These are phyloP conservation scores for Pseudogymnoascus sp. DNA, from an alignment of 2,329 filamentous ascomycete genomes.

Conservation along the genomic window DNA sequence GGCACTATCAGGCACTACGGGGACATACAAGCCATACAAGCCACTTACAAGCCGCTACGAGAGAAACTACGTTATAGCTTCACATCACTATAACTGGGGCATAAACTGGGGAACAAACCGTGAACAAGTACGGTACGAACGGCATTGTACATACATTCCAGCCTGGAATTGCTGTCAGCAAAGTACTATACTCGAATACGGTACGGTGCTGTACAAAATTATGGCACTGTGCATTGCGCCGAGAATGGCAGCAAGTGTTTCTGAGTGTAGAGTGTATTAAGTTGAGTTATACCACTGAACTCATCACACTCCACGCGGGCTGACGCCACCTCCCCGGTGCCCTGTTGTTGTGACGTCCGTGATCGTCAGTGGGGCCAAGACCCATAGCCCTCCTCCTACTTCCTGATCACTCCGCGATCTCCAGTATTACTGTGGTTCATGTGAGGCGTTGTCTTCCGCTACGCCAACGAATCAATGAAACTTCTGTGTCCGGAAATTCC, in stretches of 20 bases:
- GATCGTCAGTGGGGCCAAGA: conserved; percentile 1
- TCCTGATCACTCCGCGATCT: not conserved
- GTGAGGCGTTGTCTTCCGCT: not conserved
- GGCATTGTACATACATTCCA: not conserved
- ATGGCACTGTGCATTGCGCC: not conserved
- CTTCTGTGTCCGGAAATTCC: not conserved
- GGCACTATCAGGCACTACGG: not conserved
- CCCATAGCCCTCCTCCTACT: not conserved
- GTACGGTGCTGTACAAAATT: not conserved
- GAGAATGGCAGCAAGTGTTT: not conserved
- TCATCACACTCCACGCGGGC: not conserved
- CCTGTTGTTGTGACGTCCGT: not conserved
- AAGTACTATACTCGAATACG: not conserved
- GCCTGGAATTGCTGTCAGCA: not conserved
- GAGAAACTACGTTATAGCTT: not conserved
- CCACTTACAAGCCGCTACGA: not conserved
- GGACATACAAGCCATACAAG: not conserved
- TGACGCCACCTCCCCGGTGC: not conserved
- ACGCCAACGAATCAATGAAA: not conserved
- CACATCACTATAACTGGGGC: not conserved
- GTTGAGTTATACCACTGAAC: not conserved
- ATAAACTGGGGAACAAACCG: not conserved
- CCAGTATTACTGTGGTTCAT: not conserved
- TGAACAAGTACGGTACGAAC: not conserved
- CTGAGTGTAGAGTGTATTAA: not conserved